phyloP scores from a whole-genome alignment of 2,329 filamentous ascomycete genomes.

The Xylaria sp. region DNA sequence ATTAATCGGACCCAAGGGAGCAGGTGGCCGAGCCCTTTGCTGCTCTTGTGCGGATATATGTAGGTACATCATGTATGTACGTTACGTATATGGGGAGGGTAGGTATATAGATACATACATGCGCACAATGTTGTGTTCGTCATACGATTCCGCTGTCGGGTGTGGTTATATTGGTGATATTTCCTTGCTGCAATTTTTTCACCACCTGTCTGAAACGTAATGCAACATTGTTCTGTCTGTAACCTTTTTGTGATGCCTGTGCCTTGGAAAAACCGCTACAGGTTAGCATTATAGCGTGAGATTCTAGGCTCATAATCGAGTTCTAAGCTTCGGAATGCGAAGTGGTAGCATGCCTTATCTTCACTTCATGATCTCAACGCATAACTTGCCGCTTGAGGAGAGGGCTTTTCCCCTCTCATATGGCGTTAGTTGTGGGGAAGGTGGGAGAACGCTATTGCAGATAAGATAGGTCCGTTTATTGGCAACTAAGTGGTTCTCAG shows the following conservation, averaged over 20 bases:
- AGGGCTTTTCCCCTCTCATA: constrained; percentile 10
- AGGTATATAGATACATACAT: background rate
- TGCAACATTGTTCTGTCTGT: constrained; percentile 3
- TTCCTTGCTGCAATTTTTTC: constrained; percentile 3
- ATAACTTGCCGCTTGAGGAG: constrained; percentile 7
- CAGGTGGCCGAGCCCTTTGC: constrained; percentile 9
- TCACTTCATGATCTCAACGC: constrained; percentile 17
- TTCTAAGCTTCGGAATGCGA: background rate
- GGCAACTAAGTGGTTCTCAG: constrained; percentile 27
- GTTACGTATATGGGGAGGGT: background rate
- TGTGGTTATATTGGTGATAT: constrained; percentile 2
- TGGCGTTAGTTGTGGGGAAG: constrained; percentile 25
- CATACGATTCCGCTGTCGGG: constrained; percentile 21
- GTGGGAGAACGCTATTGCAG: constrained; percentile 14
- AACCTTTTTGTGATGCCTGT: background rate
- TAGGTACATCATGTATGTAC: constrained; percentile 20
- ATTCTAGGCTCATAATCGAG: constrained; percentile 11
- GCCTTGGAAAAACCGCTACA: background rate
- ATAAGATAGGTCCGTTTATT: constrained; percentile 12
- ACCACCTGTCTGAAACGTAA: background rate
- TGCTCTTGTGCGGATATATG: constrained; percentile 11
- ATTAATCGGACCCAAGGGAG: background rate
- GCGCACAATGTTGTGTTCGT: constrained; percentile 17
- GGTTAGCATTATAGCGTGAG: background rate
- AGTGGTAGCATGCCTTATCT: background rate